Conservation (phyloP, 164 flowering plant species). For the Akebia trifoliata region DNA sequence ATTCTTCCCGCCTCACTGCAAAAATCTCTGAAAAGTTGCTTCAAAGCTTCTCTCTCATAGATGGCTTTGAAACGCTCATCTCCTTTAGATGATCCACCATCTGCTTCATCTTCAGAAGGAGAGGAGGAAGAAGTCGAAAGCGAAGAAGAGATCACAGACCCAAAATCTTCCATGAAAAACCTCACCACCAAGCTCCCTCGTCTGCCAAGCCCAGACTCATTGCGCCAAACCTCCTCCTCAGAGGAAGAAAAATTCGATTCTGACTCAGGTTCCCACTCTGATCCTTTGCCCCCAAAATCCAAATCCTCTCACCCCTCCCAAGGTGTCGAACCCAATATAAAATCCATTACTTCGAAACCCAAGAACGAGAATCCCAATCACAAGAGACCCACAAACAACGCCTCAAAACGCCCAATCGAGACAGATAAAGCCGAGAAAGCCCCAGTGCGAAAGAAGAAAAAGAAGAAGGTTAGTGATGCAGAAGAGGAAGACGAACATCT, state of each 20-base stretch:
- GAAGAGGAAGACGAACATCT: background rate
- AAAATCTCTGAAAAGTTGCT: too few species aligned
- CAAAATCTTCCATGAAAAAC: background rate
- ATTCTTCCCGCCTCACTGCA: too few species aligned
- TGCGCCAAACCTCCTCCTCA: background rate
- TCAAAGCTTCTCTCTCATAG: too few species aligned
- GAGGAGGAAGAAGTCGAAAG: background rate
- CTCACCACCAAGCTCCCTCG: background rate
- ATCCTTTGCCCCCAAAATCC: background rate
- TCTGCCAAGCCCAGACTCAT: background rate
- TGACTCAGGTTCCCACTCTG: conserved; percentile 5
- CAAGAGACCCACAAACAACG: background rate
- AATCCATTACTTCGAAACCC: conserved; percentile 9
- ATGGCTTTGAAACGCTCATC: background rate
- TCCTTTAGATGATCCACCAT: background rate
- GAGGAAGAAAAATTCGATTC: conserved; percentile 2
- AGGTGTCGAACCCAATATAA: background rate
- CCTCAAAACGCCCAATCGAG: background rate
- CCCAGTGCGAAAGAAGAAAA: conserved; percentile 1
- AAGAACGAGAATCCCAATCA: background rate
- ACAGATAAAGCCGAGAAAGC: background rate
- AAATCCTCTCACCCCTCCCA: background rate
- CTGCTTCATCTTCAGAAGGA: conserved; percentile 3
- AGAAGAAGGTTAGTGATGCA: background rate
- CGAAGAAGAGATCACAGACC: background rate